These are phyloP conservation scores for Exophiala dermatitidis DNA, from an alignment of 2,329 filamentous ascomycete species.

Conservation along the genomic window DNA sequence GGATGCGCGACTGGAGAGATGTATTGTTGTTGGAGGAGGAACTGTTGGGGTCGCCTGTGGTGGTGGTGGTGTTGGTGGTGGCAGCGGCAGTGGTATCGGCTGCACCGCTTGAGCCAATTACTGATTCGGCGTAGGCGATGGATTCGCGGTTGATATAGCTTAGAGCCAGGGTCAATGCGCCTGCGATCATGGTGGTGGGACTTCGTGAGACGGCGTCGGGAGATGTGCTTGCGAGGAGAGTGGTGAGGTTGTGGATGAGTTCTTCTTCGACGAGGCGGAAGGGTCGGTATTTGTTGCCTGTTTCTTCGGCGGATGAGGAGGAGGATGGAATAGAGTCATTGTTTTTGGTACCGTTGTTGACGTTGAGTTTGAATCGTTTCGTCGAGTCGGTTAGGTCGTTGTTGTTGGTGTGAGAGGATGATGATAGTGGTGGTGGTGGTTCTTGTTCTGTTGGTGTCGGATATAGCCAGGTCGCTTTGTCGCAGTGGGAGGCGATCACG, in stretches of 20 bases:
- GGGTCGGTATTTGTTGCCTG: conserved; percentile 85
- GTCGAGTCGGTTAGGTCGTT: conserved; percentile 18
- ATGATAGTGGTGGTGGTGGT: conserved; percentile 12
- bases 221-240: conserved; percentile 65
- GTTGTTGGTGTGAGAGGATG: conserved; percentile 14
- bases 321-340: conserved; percentile 15
- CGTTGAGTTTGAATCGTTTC: conserved; percentile 23
- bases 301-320: conserved; percentile 27
- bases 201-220: conserved; percentile 56
- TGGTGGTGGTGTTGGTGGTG: conserved; percentile 15
- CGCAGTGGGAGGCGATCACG: conserved; percentile 80
- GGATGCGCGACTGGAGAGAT: conserved; percentile 67
- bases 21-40: conserved; percentile 25
- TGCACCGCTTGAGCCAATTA: conserved; percentile 37
- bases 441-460: conserved; percentile 45
- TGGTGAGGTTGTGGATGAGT: conserved; percentile 64
- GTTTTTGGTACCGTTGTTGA: conserved; percentile 21
- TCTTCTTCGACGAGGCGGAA: conserved; percentile 81
- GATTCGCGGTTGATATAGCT: conserved; percentile 82
- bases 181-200: conserved; percentile 79
- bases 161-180: conserved; percentile 81
- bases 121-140: conserved; percentile 55
- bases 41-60: conserved; percentile 9
- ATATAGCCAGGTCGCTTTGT: conserved; percentile 84
- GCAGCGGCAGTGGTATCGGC: neutral